These are phyloP conservation scores for Claviceps sp. DNA, from an alignment of 2,329 filamentous ascomycete genomes.

Conservation along the genomic window DNA sequence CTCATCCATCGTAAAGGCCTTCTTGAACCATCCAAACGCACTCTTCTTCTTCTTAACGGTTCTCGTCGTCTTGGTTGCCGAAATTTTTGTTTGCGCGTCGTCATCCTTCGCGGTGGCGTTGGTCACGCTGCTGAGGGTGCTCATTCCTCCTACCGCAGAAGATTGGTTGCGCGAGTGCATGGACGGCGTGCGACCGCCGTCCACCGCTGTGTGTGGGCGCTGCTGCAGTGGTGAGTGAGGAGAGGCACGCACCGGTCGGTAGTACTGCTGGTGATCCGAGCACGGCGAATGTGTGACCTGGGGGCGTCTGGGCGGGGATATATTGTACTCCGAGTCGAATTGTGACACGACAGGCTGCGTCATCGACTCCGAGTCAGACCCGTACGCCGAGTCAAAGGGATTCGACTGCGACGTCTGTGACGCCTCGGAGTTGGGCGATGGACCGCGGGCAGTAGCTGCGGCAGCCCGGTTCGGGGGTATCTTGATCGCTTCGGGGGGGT, in stretches of 20 bases:
- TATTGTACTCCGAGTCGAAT: conserved; percentile 20
- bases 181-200: conserved; percentile 18
- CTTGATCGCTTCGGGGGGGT: conserved; percentile 38
- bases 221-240: conserved; percentile 52
- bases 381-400: conserved; percentile 34
- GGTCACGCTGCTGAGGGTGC: conserved; percentile 42
- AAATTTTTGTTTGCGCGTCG: conserved; percentile 14
- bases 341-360: conserved; percentile 18
- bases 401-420: conserved; percentile 17
- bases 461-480: conserved; percentile 28
- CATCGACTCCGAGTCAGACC: conserved; percentile 31
- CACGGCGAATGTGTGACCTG: conserved; percentile 19
- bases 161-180: conserved; percentile 34
- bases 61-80: conserved; percentile 17
- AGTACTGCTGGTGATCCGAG: conserved; percentile 35
- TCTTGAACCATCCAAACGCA: conserved; percentile 55
- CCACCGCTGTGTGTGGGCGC: conserved; percentile 38
- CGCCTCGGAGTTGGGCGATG: conserved; percentile 19
- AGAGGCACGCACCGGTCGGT: conserved; percentile 47
- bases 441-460: conserved; percentile 13
- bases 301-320: conserved; percentile 11
- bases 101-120: conserved; percentile 31
- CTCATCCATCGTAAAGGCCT: conserved; percentile 52
- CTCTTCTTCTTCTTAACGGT: conserved; percentile 53
- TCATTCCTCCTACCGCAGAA: conserved; percentile 40